Conservation (phyloP, 768 basidiomycete genomes). For the Paxillus ammoniavirescens region DNA sequence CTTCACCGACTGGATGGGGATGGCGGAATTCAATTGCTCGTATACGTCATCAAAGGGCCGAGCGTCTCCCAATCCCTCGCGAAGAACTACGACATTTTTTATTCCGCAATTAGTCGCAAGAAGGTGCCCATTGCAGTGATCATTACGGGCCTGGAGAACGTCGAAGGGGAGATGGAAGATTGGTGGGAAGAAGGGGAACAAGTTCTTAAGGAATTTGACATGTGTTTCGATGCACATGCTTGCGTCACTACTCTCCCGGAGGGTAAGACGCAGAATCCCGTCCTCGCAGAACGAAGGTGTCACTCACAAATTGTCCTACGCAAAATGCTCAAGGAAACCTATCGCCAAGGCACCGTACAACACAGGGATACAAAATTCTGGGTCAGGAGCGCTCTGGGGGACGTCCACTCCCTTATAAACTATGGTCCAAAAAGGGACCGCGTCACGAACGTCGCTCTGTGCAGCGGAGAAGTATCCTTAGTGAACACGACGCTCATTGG, state of each 20-base stretch:
- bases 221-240: conserved; percentile 35
- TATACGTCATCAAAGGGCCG: conserved; percentile 32
- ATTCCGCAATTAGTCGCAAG: conserved; percentile 36
- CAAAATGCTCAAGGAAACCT: not conserved
- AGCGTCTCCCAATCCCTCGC: conserved; percentile 26
- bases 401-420: not conserved
- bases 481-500: not conserved
- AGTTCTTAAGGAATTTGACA: conserved; percentile 28
- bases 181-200: conserved; percentile 32
- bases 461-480: not conserved
- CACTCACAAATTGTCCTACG: not conserved
- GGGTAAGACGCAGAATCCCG: not conserved
- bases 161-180: conserved; percentile 25
- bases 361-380: not conserved
- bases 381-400: not conserved
- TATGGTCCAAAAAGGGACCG: not conserved
- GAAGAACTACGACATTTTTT: conserved; percentile 39
- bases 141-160: conserved; percentile 39
- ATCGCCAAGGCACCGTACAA: not conserved
- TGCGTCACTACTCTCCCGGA: conserved; percentile 37
- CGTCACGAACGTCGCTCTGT: not conserved
- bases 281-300: not conserved
- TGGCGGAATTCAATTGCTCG: conserved; percentile 33
- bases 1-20: conserved; percentile 22
- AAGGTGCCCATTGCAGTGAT: conserved; percentile 39